Evolutionary conservation across 1,139 yeast species (phyloP), one percentile per base, ranked within the genome.

Genomic region (Suhomyces ambrosiae): DNA sequence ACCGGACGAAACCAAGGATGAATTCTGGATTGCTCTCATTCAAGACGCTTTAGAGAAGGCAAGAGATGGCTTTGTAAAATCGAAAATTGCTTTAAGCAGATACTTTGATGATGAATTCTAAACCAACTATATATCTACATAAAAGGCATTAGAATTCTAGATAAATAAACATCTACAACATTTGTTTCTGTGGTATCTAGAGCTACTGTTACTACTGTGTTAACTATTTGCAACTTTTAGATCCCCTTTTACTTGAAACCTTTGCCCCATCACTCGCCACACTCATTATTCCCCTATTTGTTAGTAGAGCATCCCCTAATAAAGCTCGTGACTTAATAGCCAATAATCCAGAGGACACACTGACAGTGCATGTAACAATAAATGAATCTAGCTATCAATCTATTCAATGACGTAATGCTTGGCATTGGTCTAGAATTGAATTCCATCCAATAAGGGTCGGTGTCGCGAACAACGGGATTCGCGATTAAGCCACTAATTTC

Each of bases 31-130:
- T 30, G 53, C 54, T 12, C 63, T 75, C 42, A 73, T 76, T 41
- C 55, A 67, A 30, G 80, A 79, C 48, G 86, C 89, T 7, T 65
- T 80, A 45, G 64, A 61, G 3, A 73, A 71, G 42, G 87, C 86
- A 6, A 68, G 79, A 51, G 66, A 64, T 21, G 86, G 79, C 41
- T 83, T 82, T 52, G 62, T 56, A 19, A 68, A 71, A 49, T 80
- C 86, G 34, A 78, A 76, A 56, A 55, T 56, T 30, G 80, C 82
- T 32, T 68, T 84, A 45, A 73, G 78, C 40, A 76, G 73, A 23
- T 83, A 76, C 56, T 84, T 80, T 54, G 78, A 74, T 43, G 74
- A 72, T 40, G 69, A 67, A 32, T 60, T 72, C 49, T 73, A 54
- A 18, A 60, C 12, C 13, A 22, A 26, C 28, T 27, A 25, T 23